A percentile compares a stretch with the other conserved stretches of the same genome.
These are phyloP conservation scores for Vigna radiata DNA, from an alignment of 306 rosid genomes.

Conservation along the genomic window DNA sequence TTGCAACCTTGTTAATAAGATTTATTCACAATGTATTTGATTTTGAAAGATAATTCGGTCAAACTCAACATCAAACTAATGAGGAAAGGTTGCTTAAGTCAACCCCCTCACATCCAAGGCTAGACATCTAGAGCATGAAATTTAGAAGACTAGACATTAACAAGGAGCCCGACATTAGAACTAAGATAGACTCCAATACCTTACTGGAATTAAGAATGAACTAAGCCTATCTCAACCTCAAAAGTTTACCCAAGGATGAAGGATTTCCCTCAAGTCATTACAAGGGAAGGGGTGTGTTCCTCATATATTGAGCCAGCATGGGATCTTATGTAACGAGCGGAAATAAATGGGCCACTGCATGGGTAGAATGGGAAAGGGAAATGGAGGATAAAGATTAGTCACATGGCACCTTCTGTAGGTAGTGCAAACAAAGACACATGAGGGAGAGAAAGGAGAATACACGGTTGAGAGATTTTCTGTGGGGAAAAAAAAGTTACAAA, in stretches of 20 bases:
- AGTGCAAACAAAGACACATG: too few species aligned
- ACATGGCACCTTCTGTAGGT: too few species aligned
- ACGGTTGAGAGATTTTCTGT: too few species aligned
- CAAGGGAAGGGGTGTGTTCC: not conserved
- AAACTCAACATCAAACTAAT: not conserved
- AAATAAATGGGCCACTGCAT: too few species aligned
- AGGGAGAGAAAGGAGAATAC: too few species aligned
- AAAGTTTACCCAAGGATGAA: not conserved
- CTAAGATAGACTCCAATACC: not conserved
- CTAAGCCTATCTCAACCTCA: not conserved
- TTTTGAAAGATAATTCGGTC: not conserved
- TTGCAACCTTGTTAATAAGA: constrained; percentile 5
- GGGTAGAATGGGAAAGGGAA: too few species aligned
- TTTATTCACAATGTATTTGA: not conserved
- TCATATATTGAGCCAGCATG: not conserved
- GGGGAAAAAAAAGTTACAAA: too few species aligned
- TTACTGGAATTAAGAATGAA: constrained; percentile 1
- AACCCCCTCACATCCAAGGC: not conserved
- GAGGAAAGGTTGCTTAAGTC: not conserved
- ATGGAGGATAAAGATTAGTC: too few species aligned
- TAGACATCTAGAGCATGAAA: not conserved
- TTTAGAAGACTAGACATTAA: not conserved
- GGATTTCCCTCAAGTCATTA: constrained; percentile 18
- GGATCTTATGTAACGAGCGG: too few species aligned
- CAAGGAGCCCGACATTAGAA: not conserved